Evolutionary conservation across 2,329 filamentous ascomycete genomes (phyloP), one percentile per base, ranked within the genome.

Genomic region (Paecilomyces dactylethromorphus): DNA sequence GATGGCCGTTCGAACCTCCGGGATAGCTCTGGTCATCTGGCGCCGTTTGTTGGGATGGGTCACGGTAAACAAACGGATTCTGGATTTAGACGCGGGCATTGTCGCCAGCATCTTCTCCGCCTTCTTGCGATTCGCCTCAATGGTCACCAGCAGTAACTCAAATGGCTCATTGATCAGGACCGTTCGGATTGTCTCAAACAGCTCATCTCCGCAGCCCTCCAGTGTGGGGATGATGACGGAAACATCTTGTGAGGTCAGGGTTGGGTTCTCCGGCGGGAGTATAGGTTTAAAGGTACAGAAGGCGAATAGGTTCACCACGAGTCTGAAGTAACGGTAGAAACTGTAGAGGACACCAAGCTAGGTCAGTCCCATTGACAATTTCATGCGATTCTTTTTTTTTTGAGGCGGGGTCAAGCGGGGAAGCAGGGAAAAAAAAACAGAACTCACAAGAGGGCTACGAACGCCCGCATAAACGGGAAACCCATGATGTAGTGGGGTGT

Each of bases 211-310:
- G 62, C 86, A 87, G 61, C 92, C 91, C 70, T 95, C 91, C 64
- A 97, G 92, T 11, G 92, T 95, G 7, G 93, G 93, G 61, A 97
- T 90, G 67, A 97, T 90, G 63, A 97, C 91, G 5, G 93, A 96
- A 68, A 96, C 92, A 83, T 97, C 91, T 66, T 90, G 79, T 33
- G 87, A 84, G 29, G 87, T 91, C 71, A 92, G 87, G 52, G 82
- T 87, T n/a, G 93, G 91, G 63, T 91, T 89, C 59, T 86, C 84
- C 49, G 91, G 89, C 57, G 93, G 88, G 50, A 89, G 89, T 62
- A 92, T 90, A 26, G 92, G 92, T 74, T 87, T 89, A 79, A 96
- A 96, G 11, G 81, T 81, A 89, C 91, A 94, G 73, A 95, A 92
- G 67, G 90, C 91, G 67, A 90, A 79, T 68, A 90, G 86, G 72